Evolutionary conservation across 805 yeast species (phyloP), one percentile per base, ranked within the genome.

Genomic region (Diddensiella caesifluorescens): DNA sequence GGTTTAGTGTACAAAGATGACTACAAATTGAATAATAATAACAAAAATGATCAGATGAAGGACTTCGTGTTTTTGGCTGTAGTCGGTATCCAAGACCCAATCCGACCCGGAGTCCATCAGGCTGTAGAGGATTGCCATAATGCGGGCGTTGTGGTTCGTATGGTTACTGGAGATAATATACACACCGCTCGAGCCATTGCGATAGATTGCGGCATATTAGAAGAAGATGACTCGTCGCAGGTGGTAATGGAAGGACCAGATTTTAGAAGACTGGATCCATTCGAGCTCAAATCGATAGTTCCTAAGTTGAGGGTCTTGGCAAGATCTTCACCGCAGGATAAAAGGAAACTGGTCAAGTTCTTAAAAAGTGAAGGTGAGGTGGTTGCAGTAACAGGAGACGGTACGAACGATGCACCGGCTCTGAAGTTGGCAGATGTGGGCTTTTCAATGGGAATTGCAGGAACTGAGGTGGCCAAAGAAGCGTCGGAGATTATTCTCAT

Each of bases 351-450:
- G 34, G 98, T 94, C 26, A 84, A 82, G 48, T 79, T 88, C 9
- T 69, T 92, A 53, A 80, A 82, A 55, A 69, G 72, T 27, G 71
- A 79, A 57, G 95, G 94, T 19, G 97, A 92, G 57, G 95, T 90
- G 26, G 98, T 92, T 38, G 98, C 98, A 1, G 97, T 90, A 26
- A 92, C 99, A 28, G 99, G 98, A 59, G 99, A 92, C 62, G 99
- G 99, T 64, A 90, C 97, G 5, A 92, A 92, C 62, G 99, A 92
- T 71, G 98, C 97, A 0, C 97, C 97, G 12, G 97, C 98, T 2
- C 73, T 92, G 57, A 87, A 90, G 58, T 71, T 89, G 45, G 99
- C 98, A 0, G 97, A 92, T 65, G 95, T 92, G 45, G 99, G 99
- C 1, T 90, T 92, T 59, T 85, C 97, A 2, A 92, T 92, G 99